Evolutionary conservation across 2,329 filamentous ascomycete genomes (phyloP), one percentile per base, ranked within the genome.

Genomic region (Thielaviopsis ethacetica): DNA sequence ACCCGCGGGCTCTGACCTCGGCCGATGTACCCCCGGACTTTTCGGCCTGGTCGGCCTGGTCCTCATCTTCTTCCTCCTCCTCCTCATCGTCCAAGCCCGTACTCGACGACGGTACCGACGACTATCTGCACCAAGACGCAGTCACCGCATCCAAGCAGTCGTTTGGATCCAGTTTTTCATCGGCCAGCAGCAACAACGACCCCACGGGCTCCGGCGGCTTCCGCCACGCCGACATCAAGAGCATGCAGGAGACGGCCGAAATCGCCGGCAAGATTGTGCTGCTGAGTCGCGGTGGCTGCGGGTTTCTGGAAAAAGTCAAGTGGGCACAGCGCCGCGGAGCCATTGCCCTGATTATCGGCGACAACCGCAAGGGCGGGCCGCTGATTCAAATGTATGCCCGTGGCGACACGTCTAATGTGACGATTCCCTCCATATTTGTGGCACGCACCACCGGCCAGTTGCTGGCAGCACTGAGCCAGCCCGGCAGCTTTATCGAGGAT

Each of bases 311-410:
- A 68, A 98, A 98, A 71, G 89, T 93, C 63, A 91, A 94, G 74
- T 98, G 93, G 93, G 89, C 87, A 13, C 93, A 98, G 70, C 81
- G 90, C 62, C 82, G 93, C 67, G 93, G 93, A 24, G 93, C 86
- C 21, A 79, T 90, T 61, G 93, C 88, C 41, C 76, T 98, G 62
- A 94, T 98, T 63, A 91, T 98, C 2, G 93, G 93, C 26, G 93
- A 98, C 69, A 87, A 96, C 69, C 85, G 88, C 60, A 86, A 88
- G 62, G 91, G 91, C 52, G 91, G 90, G 3, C 86, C 86, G 41
- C 74, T 98, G 62, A 88, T 97, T 56, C 93, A 94, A 65, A 98
- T 98, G 93, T 97, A 95, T 70, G 93, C 93, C n/a, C 83, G 88
- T 66, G 93, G 91, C 44, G 91, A 97, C 68, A 95, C 91, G 3